Percentiles rank a stretch among this genome's conserved stretches.
These are phyloP conservation scores for Schizonepeta tenuifolia DNA, from an alignment of 257 asterid genomes.

Conservation along the genomic window DNA sequence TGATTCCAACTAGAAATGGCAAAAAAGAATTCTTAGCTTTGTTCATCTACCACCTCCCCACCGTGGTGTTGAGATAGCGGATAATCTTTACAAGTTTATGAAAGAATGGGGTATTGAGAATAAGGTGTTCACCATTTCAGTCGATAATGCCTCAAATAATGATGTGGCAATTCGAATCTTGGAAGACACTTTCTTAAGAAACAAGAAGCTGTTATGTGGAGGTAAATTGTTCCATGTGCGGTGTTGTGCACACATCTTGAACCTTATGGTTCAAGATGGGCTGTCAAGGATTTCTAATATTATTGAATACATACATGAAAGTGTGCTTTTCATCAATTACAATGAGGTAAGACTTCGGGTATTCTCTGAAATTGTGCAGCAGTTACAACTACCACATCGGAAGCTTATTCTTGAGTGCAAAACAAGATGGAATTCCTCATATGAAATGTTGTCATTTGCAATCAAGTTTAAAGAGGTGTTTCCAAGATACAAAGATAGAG, in stretches of 20 bases:
- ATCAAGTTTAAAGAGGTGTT: slow-evolving; percentile 1
- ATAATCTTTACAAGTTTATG: neutral
- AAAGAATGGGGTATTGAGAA: neutral
- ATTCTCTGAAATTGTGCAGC: too few relatives aligned
- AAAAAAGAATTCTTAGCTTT: neutral
- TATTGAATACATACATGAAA: neutral
- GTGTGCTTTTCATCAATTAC: neutral
- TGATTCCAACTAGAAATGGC: neutral
- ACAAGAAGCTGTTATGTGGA: neutral
- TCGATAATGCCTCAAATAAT: neutral
- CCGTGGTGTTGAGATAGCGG: neutral
- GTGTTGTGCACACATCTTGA: neutral
- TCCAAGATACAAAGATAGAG: slow-evolving; percentile 10
- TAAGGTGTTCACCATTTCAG: neutral
- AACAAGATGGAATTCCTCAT: slow-evolving; percentile 1
- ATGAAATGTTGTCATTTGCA: neutral
- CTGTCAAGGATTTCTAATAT: neutral
- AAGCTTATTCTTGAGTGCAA: neutral
- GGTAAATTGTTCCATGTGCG: neutral
- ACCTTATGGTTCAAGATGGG: too few relatives aligned
- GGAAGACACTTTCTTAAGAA: neutral
- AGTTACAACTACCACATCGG: too few relatives aligned
- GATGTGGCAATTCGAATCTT: neutral
- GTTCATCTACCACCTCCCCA: slow-evolving; percentile 3
- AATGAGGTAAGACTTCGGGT: too few relatives aligned